These are phyloP conservation scores for Pisolithus albus DNA, from an alignment of 768 basidiomycete species.

Conservation along the genomic window DNA sequence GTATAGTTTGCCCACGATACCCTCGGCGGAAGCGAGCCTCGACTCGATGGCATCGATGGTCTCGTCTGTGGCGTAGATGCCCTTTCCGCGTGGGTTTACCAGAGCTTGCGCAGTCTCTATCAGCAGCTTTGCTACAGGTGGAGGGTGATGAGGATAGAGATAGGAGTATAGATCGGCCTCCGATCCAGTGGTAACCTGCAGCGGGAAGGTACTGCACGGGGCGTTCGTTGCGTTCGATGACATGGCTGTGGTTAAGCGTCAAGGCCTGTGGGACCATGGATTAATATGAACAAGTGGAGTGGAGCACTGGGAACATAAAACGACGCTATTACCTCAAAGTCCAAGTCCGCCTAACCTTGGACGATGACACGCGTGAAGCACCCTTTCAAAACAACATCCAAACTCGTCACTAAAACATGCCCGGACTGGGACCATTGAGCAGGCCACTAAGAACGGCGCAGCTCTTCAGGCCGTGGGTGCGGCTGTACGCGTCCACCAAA, in stretches of 20 bases:
- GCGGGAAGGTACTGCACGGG: slow-evolving; percentile 29
- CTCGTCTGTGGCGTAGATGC: slow-evolving; percentile 51
- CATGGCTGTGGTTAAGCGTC: slow-evolving; percentile 7
- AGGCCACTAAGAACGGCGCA: not conserved
- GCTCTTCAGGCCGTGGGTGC: not conserved
- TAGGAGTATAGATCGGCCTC: slow-evolving; percentile 19
- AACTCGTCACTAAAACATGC: not conserved
- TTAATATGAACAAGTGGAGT: not conserved
- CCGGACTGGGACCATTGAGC: not conserved
- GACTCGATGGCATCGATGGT: slow-evolving; percentile 37
- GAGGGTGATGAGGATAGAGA: slow-evolving; percentile 36
- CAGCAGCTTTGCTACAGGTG: slow-evolving; percentile 35
- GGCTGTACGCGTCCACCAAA: not conserved
- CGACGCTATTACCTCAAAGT: no score
- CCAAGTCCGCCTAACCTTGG: no score
- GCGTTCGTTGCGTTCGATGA: slow-evolving; percentile 15
- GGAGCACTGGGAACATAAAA: not conserved
- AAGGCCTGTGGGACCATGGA: not conserved
- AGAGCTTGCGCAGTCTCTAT: slow-evolving; percentile 38
- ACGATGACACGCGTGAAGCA: no score
- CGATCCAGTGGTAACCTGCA: slow-evolving; percentile 1
- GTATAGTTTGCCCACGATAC: slow-evolving; percentile 14
- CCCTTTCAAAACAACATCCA: no score
- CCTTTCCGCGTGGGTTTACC: slow-evolving; percentile 43
- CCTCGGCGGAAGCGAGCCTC: slow-evolving; percentile 30